Base-by-base conservation (phyloP, 164 flowering plant species). In the Annona cherimola region DNA sequence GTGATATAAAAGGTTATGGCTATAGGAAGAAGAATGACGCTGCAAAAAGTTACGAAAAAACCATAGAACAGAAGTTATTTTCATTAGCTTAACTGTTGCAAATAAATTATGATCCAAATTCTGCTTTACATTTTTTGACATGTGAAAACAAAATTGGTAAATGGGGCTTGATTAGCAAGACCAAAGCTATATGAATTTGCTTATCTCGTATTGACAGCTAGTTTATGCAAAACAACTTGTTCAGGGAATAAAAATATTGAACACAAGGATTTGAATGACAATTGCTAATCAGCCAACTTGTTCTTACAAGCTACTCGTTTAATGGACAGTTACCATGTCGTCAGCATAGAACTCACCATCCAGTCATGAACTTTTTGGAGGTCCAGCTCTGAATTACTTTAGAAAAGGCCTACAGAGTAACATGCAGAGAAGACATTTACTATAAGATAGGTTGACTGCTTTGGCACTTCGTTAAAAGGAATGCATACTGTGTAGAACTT, bases 1-100 rank as follows among this genome's bases (percentile, higher is more conserved):
- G 97, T 89, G 42, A 79, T 20, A 61, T 86, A 88, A 77, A 89
- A 86, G 45, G 97, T 91, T 62, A 89, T 84, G 45, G 97, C 91
- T 1, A 91, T 79, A 0, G 94, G 94, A 66, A 89, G 81, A 60
- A 91, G 84, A 78, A 91, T 87, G 18, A 91, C 97, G 74, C 97
- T 91, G 91, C 90, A 87, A 72, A 64, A 67, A 39, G 35, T 59
- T 55, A 39, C 20, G 20, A 42, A 63, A 6, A n/a, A 9, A 9
- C 26, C 19, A 60, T 50, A 50, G 14, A 50, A 50, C 57, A 5
- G 0, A 2, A 11, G 3, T 11, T 50, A 11, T 50, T 50, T 50
- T 50, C 5, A 50, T 16, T 50, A 0, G 57, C 57, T 50, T 9
- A 50, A 26, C 35, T 26, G 35, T 26, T 26, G 35, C 35, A 26